Base-by-base conservation (phyloP, 371 early-diverging fungal species). In the Umbelopsis sp. region DNA sequence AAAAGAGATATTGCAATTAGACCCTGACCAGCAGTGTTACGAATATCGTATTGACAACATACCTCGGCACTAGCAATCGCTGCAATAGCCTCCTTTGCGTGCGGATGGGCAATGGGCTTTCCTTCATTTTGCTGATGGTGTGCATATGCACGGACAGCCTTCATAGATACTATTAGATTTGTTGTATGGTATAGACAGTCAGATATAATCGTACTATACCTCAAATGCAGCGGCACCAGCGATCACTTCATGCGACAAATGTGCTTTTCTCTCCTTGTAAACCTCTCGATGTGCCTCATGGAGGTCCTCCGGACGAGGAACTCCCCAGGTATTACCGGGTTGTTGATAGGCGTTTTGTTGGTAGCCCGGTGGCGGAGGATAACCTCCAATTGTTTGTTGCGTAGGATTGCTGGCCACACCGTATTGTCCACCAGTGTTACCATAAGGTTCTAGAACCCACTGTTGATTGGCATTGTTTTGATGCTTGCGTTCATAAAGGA, bases 161-260 rank as follows among this genome's bases (percentile, higher is more conserved):
- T 50, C 18, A 16, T 29, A 7, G 24, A 35, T 24, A 16, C 29
- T 2, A 48, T 50, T 45, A 10, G 14, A 4, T 18, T 48, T 14
- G 14, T 12, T 65, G 12, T 3, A 3, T 16, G 45, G 22, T 7
- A 25, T 29, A 3, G 4, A 11, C 1, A 25, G 16, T 65, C 29
- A 18, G 0, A 29, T 65, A 18, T 1, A 2, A 29, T 50, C 4
- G 52, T 32, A 14, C 24, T 44, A 65, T 70, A 77, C 81, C 72
- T 85, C 81, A 69, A 84, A 90, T 18, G 87, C 88, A 65, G 86
- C 86, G 45, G 89, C 89, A 44, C 88, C 91, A 24, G 87, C 89
- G 18, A 86, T 63, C 52, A 83, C 66, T 45, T 79, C 78, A 8
- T 68, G 63, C 0, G 81, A 73, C 10, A 74, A 63, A 50, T 76